Conservation (phyloP, 1,284 basidiomycete genomes). For the Naganishia albida region DNA sequence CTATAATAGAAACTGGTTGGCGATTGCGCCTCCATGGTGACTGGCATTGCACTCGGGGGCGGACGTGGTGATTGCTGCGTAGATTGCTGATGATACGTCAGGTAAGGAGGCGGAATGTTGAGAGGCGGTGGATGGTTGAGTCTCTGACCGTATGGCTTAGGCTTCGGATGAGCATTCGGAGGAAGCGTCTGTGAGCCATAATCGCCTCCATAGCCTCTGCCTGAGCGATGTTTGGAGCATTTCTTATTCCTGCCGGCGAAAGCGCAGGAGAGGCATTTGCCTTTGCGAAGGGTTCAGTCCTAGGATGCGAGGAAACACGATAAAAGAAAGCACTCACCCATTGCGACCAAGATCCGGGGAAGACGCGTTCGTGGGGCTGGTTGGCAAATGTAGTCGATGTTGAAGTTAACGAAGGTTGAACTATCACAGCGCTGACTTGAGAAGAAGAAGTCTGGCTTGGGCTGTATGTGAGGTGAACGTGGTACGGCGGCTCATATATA, state of each 20-base stretch:
- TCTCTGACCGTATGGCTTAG: neutral
- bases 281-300: neutral
- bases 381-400: too few relatives aligned
- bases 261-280: conserved; percentile 7
- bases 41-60: conserved; percentile 11
- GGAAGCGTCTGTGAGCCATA: neutral
- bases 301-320: too few relatives aligned
- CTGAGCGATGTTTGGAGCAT: conserved; percentile 22
- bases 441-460: too few relatives aligned
- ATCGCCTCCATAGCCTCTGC: neutral
- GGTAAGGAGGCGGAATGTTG: neutral
- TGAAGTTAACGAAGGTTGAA: too few relatives aligned
- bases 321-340: neutral
- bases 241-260: conserved; percentile 17
- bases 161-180: conserved; percentile 2
- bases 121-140: conserved; percentile 6
- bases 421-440: too few relatives aligned
- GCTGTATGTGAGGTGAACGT: too few relatives aligned
- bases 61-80: neutral
- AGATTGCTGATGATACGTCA: neutral
- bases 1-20: conserved; percentile 24
- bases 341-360: neutral
- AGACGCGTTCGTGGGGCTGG: too few relatives aligned
- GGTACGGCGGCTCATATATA: too few relatives aligned
- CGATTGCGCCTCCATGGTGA: conserved; percentile 17